A percentile compares a stretch with the other conserved stretches of the same genome.
phyloP scores from a whole-genome alignment of 2,329 filamentous ascomycete genomes.

The Pseudofabraea citricarpa region DNA sequence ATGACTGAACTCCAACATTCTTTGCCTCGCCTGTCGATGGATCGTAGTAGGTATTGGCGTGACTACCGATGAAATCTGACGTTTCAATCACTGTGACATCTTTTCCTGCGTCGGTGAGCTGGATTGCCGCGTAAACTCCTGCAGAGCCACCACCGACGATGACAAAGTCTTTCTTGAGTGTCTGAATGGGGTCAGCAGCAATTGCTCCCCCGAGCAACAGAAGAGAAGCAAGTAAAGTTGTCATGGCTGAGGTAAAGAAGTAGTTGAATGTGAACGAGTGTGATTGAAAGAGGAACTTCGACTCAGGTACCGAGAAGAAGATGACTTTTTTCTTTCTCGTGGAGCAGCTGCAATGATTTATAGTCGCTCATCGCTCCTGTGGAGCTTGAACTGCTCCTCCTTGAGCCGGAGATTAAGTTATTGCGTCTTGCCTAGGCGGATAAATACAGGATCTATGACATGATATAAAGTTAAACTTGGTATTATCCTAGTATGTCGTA shows the following conservation, averaged over 20 bases:
- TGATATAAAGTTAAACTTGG: too few species aligned
- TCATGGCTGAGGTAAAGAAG: background rate
- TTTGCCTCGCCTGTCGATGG: slow-evolving; percentile 2
- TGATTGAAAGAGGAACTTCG: too few species aligned
- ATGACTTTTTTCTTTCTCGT: too few species aligned
- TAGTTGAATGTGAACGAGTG: background rate
- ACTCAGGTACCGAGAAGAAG: too few species aligned
- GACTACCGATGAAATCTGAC: slow-evolving; percentile 24
- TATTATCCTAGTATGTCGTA: too few species aligned
- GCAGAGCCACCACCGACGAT: slow-evolving; percentile 32
- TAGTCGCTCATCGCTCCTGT: too few species aligned
- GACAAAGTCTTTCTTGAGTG: slow-evolving; percentile 25
- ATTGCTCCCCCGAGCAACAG: background rate
- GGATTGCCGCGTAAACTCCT: slow-evolving; percentile 31
- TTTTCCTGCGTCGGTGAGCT: slow-evolving; percentile 26
- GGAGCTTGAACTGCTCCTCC: too few species aligned
- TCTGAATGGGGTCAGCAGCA: background rate
- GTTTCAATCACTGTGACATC: slow-evolving; percentile 31
- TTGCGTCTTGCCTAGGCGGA: too few species aligned
- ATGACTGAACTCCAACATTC: slow-evolving; percentile 27
- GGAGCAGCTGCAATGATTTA: too few species aligned
- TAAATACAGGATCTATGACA: too few species aligned
- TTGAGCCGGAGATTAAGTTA: too few species aligned
- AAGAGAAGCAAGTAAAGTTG: background rate
- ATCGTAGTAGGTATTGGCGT: slow-evolving; percentile 14